These are phyloP conservation scores for Clarkia xantiana DNA, from an alignment of 345 rosid species.

Conservation along the genomic window DNA sequence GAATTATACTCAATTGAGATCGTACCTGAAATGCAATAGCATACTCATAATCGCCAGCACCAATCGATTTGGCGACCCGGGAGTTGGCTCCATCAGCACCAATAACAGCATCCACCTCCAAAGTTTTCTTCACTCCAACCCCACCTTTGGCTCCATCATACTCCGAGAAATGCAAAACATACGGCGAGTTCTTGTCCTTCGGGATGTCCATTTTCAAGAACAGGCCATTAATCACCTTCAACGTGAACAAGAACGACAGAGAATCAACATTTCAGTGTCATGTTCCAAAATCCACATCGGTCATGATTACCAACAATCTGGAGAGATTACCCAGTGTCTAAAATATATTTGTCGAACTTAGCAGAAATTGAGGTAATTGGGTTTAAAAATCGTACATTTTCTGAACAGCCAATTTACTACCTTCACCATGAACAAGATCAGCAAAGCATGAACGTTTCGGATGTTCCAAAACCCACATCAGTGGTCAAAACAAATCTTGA, in stretches of 20 bases:
- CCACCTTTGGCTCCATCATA: constrained; percentile 56
- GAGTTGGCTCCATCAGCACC: constrained; percentile 98
- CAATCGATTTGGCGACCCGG: constrained; percentile 77
- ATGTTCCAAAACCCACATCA: too few species aligned
- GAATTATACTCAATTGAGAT: not conserved
- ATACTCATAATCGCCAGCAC: constrained; percentile 84
- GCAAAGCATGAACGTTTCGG: too few species aligned
- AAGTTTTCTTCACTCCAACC: constrained; percentile 50
- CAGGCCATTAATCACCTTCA: constrained; percentile 55
- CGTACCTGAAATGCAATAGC: constrained; percentile 95
- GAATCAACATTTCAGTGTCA: not conserved
- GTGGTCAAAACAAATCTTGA: too few species aligned
- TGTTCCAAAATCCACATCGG: not conserved
- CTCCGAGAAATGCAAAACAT: constrained; percentile 69
- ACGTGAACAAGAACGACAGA: not conserved
- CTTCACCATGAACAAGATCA: too few species aligned
- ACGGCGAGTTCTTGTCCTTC: constrained; percentile 31
- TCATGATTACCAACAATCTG: not conserved
- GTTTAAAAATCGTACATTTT: not conserved
- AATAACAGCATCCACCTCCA: constrained; percentile 87
- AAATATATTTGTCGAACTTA: not conserved
- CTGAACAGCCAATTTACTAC: too few species aligned
- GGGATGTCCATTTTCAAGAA: constrained; percentile 85
- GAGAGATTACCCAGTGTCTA: too few species aligned
- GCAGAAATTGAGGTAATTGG: not conserved